Evolutionary conservation across 495 filamentous ascomycete species (phyloP).

Genomic region (Annulohypoxylon moriforme): DNA sequence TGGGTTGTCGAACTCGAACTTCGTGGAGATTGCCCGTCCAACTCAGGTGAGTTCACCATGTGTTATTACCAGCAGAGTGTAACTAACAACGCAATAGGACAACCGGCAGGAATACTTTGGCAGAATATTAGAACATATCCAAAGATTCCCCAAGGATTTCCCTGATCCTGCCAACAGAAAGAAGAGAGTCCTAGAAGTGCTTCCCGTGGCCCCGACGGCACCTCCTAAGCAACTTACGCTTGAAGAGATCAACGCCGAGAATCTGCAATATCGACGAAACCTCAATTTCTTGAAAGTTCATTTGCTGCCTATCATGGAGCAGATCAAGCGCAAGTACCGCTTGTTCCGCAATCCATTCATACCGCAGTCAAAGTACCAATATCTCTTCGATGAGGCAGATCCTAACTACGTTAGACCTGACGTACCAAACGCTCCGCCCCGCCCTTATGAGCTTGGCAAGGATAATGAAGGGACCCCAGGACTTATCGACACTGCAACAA

Average conservation of each 20-base stretch:
- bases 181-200: slow-evolving; percentile 79
- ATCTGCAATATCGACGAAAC: slow-evolving; percentile 79
- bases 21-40: slow-evolving; percentile 74
- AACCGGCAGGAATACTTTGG: slow-evolving; percentile 81
- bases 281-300: slow-evolving; percentile 87
- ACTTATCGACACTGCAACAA: slow-evolving; percentile 73
- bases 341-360: slow-evolving; percentile 85
- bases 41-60: slow-evolving; percentile 58
- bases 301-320: slow-evolving; percentile 94
- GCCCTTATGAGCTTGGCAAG: slow-evolving; percentile 78
- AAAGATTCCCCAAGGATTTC: slow-evolving; percentile 82
- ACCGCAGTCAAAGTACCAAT: slow-evolving; percentile 74
- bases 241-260: slow-evolving; percentile 82
- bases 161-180: slow-evolving; percentile 87
- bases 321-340: slow-evolving; percentile 85
- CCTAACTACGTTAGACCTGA: slow-evolving; percentile 85
- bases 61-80: not conserved
- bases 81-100: slow-evolving; percentile 58
- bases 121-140: slow-evolving; percentile 76
- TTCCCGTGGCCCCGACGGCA: slow-evolving; percentile 79
- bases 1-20: slow-evolving; percentile 82
- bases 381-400: slow-evolving; percentile 84
- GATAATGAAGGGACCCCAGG: slow-evolving; percentile 81
- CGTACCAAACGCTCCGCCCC: slow-evolving; percentile 67
- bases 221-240: slow-evolving; percentile 71